Evolutionary conservation across 768 basidiomycete species (phyloP).

Genomic region (Coprinellus micaceus): DNA sequence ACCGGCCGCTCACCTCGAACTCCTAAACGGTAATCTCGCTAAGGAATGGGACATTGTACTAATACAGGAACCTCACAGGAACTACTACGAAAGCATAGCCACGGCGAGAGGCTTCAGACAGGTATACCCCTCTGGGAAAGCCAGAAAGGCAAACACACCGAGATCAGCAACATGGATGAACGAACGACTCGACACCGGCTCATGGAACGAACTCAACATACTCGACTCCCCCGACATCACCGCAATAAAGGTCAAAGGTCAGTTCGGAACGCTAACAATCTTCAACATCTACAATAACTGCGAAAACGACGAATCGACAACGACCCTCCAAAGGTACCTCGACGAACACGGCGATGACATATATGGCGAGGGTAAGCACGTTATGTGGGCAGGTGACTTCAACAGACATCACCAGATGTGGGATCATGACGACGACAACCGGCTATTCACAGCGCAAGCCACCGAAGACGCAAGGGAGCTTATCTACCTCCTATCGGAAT

Average conservation of each 20-base stretch:
- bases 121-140: slow-evolving; percentile 15
- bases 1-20: slow-evolving; percentile 10
- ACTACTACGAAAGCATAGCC: slow-evolving; percentile 15
- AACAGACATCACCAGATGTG: too few species aligned
- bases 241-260: slow-evolving; percentile 4
- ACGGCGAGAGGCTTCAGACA: slow-evolving; percentile 17
- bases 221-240: slow-evolving; percentile 15
- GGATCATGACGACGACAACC: slow-evolving; percentile 28
- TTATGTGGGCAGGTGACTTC: slow-evolving; percentile 35
- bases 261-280: slow-evolving; percentile 4
- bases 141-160: not conserved
- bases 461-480: slow-evolving; percentile 22
- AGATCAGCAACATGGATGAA: slow-evolving; percentile 20
- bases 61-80: slow-evolving; percentile 38
- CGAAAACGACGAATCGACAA: not conserved
- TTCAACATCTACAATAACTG: slow-evolving; percentile 21
- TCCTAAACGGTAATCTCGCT: slow-evolving; percentile 10
- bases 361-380: slow-evolving; percentile 1
- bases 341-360: not conserved
- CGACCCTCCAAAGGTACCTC: slow-evolving; percentile 1
- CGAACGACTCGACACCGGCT: slow-evolving; percentile 8
- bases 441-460: slow-evolving; percentile 31
- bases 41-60: slow-evolving; percentile 29
- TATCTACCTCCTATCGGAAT: slow-evolving; percentile 20
- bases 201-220: slow-evolving; percentile 14